Evolutionary conservation across 768 basidiomycete genomes (phyloP).

Genomic region (Austroboletus festivus): DNA sequence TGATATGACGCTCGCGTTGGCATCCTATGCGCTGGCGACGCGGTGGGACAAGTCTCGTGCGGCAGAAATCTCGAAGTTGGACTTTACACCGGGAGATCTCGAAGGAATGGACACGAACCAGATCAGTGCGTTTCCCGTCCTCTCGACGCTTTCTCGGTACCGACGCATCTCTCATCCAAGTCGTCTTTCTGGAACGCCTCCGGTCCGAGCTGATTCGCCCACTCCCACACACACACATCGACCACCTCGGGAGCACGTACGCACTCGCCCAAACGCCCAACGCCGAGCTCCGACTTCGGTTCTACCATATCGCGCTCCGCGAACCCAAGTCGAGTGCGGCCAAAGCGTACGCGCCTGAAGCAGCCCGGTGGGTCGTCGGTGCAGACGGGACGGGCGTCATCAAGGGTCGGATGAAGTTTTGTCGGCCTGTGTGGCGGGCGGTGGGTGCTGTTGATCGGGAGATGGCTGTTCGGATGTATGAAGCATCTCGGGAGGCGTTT

Average conservation of each 20-base stretch:
- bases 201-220: constrained; percentile 46
- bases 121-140: constrained; percentile 47
- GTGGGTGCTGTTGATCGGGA: constrained; percentile 49
- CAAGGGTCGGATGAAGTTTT: constrained; percentile 86
- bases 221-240: constrained; percentile 58
- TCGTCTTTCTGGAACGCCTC: constrained; percentile 82
- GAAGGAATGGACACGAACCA: constrained; percentile 69
- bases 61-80: constrained; percentile 42
- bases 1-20: constrained; percentile 65
- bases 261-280: constrained; percentile 51
- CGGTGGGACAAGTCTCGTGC: constrained; percentile 69
- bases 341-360: constrained; percentile 46
- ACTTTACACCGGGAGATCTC: constrained; percentile 62
- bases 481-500: constrained; percentile 48
- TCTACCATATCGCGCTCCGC: constrained; percentile 67
- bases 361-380: constrained; percentile 67
- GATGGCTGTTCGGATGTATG: constrained; percentile 53
- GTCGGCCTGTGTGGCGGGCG: constrained; percentile 61
- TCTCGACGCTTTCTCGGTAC: neutral
- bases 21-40: constrained; percentile 68
- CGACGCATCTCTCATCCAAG: constrained; percentile 32
- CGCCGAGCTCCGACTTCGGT: constrained; percentile 74
- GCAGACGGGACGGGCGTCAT: constrained; percentile 54
- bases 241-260: constrained; percentile 56
- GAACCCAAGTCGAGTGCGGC: constrained; percentile 49